These are phyloP conservation scores for Sungouiozyma ichnusensis DNA, from an alignment of 805 yeast species.

Conservation along the genomic window DNA sequence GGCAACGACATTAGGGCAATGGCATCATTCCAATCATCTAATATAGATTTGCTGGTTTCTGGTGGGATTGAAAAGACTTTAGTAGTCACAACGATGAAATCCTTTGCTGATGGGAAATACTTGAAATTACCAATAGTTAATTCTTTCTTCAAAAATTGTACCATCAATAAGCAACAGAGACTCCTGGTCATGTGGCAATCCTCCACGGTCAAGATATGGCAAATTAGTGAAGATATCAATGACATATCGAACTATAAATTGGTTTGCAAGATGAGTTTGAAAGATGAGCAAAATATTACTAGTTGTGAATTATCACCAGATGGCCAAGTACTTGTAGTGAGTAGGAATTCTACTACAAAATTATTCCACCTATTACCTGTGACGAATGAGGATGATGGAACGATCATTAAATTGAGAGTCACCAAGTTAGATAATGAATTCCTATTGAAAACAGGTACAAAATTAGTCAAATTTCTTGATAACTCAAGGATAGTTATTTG, in stretches of 20 bases:
- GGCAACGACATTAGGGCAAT: constrained; percentile 77
- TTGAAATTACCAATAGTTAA: constrained; percentile 53
- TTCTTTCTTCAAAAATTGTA: constrained; percentile 45
- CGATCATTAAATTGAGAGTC: constrained; percentile 34
- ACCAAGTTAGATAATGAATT: constrained; percentile 38
- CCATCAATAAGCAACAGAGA: constrained; percentile 37
- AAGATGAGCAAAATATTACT: constrained; percentile 74
- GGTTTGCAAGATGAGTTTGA: constrained; percentile 52
- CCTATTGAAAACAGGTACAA: constrained; percentile 43
- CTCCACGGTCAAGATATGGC: constrained; percentile 72
- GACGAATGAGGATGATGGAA: background rate
- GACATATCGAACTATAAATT: constrained; percentile 32
- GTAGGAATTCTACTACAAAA: constrained; percentile 58
- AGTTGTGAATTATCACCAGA: constrained; percentile 54
- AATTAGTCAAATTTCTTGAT: constrained; percentile 38
- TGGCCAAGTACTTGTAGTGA: constrained; percentile 59
- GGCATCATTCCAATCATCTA: constrained; percentile 57
- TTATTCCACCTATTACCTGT: constrained; percentile 48
- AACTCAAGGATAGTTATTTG: constrained; percentile 39
- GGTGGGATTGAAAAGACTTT: constrained; percentile 76
- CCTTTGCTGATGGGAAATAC: constrained; percentile 62
- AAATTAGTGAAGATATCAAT: constrained; percentile 30
- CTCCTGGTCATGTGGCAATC: constrained; percentile 72
- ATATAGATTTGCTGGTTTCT: constrained; percentile 57
- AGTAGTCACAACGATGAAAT: constrained; percentile 48